These are phyloP conservation scores for Biscogniauxia sp. DNA, from an alignment of 2,329 filamentous ascomycete genomes.

Conservation along the genomic window DNA sequence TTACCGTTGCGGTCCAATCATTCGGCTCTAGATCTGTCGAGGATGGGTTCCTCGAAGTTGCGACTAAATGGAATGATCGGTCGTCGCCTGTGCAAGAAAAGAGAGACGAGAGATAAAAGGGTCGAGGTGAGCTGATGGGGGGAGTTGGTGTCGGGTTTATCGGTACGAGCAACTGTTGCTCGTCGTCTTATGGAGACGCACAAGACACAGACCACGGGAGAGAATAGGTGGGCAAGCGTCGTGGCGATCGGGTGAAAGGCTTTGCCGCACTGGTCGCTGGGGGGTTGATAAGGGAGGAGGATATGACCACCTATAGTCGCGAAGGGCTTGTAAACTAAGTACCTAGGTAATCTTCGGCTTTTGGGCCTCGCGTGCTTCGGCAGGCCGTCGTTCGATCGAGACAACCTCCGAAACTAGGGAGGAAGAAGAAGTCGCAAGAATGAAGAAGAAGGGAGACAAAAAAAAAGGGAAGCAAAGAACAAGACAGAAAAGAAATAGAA, in stretches of 20 bases:
- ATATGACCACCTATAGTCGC: not conserved
- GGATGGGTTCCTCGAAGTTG: constrained; percentile 23
- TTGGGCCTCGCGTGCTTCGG: not conserved
- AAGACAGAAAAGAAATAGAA: constrained; percentile 9
- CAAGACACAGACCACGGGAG: not conserved
- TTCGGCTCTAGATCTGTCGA: constrained; percentile 28
- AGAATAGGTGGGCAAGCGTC: not conserved
- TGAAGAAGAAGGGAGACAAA: not conserved
- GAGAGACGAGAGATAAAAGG: constrained; percentile 2
- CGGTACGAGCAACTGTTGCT: not conserved
- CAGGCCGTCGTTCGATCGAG: not conserved
- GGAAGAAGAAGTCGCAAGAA: not conserved
- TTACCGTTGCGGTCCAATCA: constrained; percentile 29
- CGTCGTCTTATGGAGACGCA: not conserved
- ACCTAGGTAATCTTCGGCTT: not conserved
- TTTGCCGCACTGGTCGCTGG: not conserved
- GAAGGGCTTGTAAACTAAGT: not conserved
- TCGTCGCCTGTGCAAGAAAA: not conserved
- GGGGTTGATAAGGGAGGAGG: not conserved
- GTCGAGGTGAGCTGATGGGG: not conserved
- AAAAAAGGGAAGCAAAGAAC: not conserved
- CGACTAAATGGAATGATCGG: constrained; percentile 2
- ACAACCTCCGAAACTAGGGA: not conserved
- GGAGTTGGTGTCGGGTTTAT: not conserved
- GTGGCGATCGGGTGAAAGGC: not conserved